Conservation (phyloP, 371 early-diverging fungal genomes). For the Conidiobolus coronatus region DNA sequence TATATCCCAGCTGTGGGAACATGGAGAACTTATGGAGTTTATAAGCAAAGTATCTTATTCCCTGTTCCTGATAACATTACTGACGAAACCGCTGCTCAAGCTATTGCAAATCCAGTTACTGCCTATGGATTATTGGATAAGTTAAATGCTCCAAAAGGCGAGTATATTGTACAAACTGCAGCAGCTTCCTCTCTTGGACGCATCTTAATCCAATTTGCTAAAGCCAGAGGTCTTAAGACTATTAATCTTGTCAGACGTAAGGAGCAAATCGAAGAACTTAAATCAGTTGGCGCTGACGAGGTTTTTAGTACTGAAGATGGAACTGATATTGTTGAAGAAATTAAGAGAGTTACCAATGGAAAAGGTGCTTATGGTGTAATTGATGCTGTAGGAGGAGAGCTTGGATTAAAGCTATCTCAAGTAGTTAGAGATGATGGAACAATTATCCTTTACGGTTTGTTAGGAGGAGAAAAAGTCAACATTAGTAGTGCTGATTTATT, state of each 20-base stretch:
- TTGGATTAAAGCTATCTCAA: no score
- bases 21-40: no score
- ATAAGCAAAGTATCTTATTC: no score
- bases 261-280: slow-evolving; percentile 1
- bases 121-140: not conserved
- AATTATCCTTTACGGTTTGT: no score
- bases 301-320: not conserved
- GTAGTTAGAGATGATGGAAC: no score
- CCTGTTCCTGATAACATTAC: not conserved
- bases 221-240: not conserved
- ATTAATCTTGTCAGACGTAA: not conserved
- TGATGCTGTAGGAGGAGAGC: slow-evolving; percentile 3
- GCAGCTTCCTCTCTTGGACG: not conserved
- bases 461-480: no score
- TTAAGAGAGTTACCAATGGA: not conserved
- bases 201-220: not conserved
- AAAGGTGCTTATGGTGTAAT: not conserved
- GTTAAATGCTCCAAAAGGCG: not conserved
- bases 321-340: not conserved
- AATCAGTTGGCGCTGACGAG: not conserved
- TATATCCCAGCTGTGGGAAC: no score
- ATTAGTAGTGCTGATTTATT: not conserved
- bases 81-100: slow-evolving; percentile 3
- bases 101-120: not conserved
- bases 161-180: slow-evolving; percentile 1